phyloP scores from a whole-genome alignment of 1,284 basidiomycete genomes.

The Naganishia cerealis region DNA sequence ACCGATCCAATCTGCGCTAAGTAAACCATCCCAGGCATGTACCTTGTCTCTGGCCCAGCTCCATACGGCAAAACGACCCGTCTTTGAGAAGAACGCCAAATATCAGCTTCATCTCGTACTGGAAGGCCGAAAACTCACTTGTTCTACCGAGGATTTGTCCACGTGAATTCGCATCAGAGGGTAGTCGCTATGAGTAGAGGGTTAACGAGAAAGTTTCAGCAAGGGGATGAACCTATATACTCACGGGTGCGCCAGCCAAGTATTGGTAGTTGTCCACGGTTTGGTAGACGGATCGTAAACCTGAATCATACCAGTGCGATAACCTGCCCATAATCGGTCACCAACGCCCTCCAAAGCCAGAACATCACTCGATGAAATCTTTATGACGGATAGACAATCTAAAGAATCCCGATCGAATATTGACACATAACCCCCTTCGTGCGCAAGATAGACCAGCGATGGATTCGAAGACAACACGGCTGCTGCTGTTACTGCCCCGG shows the following conservation, averaged over 20 bases:
- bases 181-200: conserved; percentile 57
- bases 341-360: conserved; percentile 76
- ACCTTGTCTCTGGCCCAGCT: conserved; percentile 78
- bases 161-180: conserved; percentile 71
- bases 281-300: conserved; percentile 69
- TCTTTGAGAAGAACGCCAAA: conserved; percentile 37
- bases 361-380: conserved; percentile 76
- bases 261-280: conserved; percentile 85
- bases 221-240: conserved; percentile 30
- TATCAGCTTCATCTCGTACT: too few relatives aligned
- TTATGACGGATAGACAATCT: conserved; percentile 56
- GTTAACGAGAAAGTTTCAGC: background rate
- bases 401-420: conserved; percentile 63
- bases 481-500: conserved; percentile 76
- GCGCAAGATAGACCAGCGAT: conserved; percentile 76
- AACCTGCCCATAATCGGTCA: conserved; percentile 79
- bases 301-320: conserved; percentile 75
- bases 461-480: conserved; percentile 71
- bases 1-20: conserved; percentile 84
- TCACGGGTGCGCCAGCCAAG: conserved; percentile 77
- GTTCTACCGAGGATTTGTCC: conserved; percentile 70
- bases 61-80: conserved; percentile 66
- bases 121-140: conserved; percentile 53
- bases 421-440: conserved; percentile 84
- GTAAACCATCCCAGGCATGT: conserved; percentile 84